Conservation (phyloP, 768 basidiomycete species). For the Amanita fuliginea region DNA sequence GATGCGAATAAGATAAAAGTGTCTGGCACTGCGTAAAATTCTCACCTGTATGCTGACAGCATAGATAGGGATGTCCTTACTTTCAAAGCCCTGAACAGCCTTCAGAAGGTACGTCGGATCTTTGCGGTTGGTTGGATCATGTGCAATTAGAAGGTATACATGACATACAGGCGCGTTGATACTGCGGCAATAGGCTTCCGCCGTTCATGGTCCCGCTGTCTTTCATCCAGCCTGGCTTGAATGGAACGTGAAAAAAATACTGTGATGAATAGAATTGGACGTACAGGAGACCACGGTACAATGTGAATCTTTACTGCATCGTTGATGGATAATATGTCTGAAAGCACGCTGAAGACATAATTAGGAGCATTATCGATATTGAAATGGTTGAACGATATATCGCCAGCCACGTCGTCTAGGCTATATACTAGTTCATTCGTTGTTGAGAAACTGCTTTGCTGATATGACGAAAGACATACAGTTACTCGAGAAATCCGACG, state of each 20-base stretch:
- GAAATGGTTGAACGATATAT: conserved; percentile 48
- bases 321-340: conserved; percentile 54
- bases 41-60: conserved; percentile 45
- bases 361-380: conserved; percentile 47
- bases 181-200: conserved; percentile 41
- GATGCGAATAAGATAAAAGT: not conserved
- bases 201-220: conserved; percentile 54
- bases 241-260: conserved; percentile 1
- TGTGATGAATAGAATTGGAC: conserved; percentile 9
- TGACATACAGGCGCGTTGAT: conserved; percentile 34
- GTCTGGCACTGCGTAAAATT: not conserved
- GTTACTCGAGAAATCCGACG: conserved; percentile 58
- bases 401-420: conserved; percentile 51
- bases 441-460: not conserved
- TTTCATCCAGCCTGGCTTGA: conserved; percentile 77
- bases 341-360: conserved; percentile 50
- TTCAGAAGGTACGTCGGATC: conserved; percentile 69
- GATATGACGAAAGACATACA: conserved; percentile 19
- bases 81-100: conserved; percentile 56
- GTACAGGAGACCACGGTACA: conserved; percentile 67
- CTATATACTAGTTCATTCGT: conserved; percentile 37
- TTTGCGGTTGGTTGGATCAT: conserved; percentile 14
- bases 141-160: not conserved
- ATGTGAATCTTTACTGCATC: conserved; percentile 41
- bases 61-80: conserved; percentile 47